Base-by-base conservation (phyloP, 2,329 filamentous ascomycete genomes). In the Alternaria brassicae region DNA sequence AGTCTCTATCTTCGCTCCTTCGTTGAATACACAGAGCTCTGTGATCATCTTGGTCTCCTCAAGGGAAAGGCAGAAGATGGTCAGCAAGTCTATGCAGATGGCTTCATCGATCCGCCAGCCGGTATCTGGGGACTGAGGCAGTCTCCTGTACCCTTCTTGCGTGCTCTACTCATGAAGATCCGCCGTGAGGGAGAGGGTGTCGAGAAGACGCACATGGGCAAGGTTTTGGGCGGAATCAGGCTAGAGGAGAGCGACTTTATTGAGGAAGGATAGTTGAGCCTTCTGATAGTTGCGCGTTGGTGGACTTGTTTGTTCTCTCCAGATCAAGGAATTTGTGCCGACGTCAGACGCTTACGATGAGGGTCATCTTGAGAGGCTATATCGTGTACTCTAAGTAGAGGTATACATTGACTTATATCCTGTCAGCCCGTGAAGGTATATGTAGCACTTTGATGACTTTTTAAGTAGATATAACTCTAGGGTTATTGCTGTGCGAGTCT, bases 1-100 rank as follows among this genome's bases (percentile, higher is more conserved):
- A 87, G 90, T 54, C 79, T 91, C 0, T 92, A 91, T 64, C 78
- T 91, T 9, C 72, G 70, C 0, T 82, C 79, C 0, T 85, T 81
- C 41, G 58, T 76, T 0, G 83, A 90, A 53, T 92, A 91, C 61
- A 62, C 71, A 0, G 70, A 77, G 1, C 69, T 83, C 0, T 89
- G 86, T 59, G 70, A 78, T 1, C 82, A 81, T 39, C 75, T 91
- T 0, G 84, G 86, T 0, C 67, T 90, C 0, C 73, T 79, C 0
- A 79, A 73, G 23, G 32, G 63, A 0, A 58, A 61, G 2, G 51
- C 65, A 2, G 23, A 58, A 10, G 59, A 68, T 0, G 71, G 69
- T 6, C 56, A 76, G 10, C 58, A 64, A 10, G 72, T 78, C 1
- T 70, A 58, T 21, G 68, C 69, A 1, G 69, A 80, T 57, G 77